A percentile compares a stretch with the other conserved stretches of the same genome.
Conservation (phyloP, 2,329 filamentous ascomycete species). For the Fusarium praegraminearum region DNA sequence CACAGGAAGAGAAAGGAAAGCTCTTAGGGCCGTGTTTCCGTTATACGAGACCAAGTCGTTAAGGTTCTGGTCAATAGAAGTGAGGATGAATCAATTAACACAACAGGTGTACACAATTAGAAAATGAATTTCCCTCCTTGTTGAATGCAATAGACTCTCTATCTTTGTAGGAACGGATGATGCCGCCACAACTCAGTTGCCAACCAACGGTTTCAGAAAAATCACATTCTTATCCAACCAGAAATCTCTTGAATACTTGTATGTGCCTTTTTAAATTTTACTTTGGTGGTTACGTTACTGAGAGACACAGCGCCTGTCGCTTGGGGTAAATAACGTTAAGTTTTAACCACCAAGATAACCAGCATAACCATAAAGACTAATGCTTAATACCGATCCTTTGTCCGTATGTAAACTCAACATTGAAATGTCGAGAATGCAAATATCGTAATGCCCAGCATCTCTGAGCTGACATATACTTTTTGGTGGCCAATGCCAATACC, state of each 20-base stretch:
- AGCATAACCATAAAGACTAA: constrained; percentile 18
- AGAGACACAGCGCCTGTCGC: no score
- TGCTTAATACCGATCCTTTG: constrained; percentile 5
- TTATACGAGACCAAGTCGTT: neutral
- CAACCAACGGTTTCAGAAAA: neutral
- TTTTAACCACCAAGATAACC: neutral
- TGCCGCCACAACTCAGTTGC: neutral
- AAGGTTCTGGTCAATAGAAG: neutral
- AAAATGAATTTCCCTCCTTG: neutral
- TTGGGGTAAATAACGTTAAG: no score
- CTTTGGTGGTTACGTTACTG: neutral
- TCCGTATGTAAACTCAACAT: neutral
- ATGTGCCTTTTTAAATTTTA: no score
- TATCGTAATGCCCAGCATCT: constrained; percentile 8
- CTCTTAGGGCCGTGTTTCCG: neutral
- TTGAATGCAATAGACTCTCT: neutral
- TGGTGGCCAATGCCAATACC: constrained; percentile 3
- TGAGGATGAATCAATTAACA: neutral
- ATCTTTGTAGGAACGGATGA: neutral
- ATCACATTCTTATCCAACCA: neutral
- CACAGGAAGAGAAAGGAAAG: neutral
- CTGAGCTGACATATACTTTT: neutral
- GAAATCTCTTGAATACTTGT: neutral
- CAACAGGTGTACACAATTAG: neutral
- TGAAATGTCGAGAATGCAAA: constrained; percentile 18